These are phyloP conservation scores for Chlorella sp. DNA, from an alignment of 139 green algal genomes.

Conservation along the genomic window DNA sequence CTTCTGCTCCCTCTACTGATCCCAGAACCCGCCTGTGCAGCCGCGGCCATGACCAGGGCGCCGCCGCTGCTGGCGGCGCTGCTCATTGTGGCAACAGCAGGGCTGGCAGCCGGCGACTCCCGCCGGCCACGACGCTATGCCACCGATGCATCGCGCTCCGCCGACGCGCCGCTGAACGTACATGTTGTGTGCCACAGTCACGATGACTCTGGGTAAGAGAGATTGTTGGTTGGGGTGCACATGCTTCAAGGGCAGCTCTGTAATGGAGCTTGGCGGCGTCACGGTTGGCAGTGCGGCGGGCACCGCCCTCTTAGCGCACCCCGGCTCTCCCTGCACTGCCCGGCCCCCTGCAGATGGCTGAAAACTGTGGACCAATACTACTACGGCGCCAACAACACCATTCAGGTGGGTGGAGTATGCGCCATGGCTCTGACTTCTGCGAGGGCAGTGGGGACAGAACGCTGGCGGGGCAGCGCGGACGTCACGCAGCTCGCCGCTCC, in stretches of 20 bases:
- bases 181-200: constrained; percentile 90
- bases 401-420: constrained; percentile 59
- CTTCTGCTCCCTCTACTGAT: too few relatives aligned
- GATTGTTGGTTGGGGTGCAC: neutral
- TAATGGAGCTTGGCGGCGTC: too few relatives aligned
- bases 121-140: neutral
- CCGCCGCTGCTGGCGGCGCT: neutral
- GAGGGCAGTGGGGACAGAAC: too few relatives aligned
- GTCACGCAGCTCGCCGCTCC: neutral
- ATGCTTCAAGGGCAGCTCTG: too few relatives aligned
- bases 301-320: neutral
- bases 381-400: constrained; percentile 76
- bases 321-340: neutral
- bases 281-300: too few relatives aligned
- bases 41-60: neutral
- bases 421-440: too few relatives aligned
- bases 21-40: neutral
- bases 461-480: too few relatives aligned
- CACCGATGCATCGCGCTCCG: neutral
- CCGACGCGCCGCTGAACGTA: constrained; percentile 66
- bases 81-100: neutral
- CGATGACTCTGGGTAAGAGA: constrained; percentile 81
- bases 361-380: constrained; percentile 95
- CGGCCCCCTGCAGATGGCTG: constrained; percentile 53
- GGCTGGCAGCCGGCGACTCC: neutral